Base-by-base conservation (phyloP, 1,284 basidiomycete species). In the Marasmius tenuissimus region DNA sequence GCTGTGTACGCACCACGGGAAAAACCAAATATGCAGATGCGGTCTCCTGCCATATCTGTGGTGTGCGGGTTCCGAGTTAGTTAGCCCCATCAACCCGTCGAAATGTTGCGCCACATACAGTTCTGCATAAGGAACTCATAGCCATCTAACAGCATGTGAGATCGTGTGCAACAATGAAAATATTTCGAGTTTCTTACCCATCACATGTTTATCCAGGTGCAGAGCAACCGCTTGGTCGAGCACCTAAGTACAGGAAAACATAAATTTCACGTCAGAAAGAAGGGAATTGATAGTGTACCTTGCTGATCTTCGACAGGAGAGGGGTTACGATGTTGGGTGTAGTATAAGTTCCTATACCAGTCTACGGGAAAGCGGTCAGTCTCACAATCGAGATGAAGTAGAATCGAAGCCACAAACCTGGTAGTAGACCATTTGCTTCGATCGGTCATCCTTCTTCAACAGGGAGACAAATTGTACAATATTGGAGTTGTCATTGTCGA, bases 1-100 rank as follows among this genome's bases (percentile, higher is more conserved):
- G 81, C 81, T 1, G 85, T 88, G 69, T 88, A 88, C 33, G 87
- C 86, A 3, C 88, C 88, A 9, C 87, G 81, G n/a, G 84, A 87
- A 72, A 89, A 90, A 2, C 84, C 84, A 68, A 86, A 86, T 10
- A 85, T 73, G 65, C 81, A 82, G 14, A 84, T 84, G 58, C 80
- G 79, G 69, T 85, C 84, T 10, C 79, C 79, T 18, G 74, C 72
- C 60, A 66, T 76, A 73, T 84, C 74, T 72, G 54, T 5, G 55
- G 42, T 60, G 34, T 35, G 37, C 34, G 11, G 42, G 18, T 42
- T 16, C 39, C 35, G 18, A 20, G 39, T 5, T n/a, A 12, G 20
- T 27, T 12, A 47, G 18, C 11, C n/a, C 50, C 16, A 18, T 27
- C 16, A n/a, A 49, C 35, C 16, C 22, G 33, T 11, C n/a, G 20